phyloP scores from a whole-genome alignment of 108 stramenopile genomes.

The Pseudonitzschia multiseries region DNA sequence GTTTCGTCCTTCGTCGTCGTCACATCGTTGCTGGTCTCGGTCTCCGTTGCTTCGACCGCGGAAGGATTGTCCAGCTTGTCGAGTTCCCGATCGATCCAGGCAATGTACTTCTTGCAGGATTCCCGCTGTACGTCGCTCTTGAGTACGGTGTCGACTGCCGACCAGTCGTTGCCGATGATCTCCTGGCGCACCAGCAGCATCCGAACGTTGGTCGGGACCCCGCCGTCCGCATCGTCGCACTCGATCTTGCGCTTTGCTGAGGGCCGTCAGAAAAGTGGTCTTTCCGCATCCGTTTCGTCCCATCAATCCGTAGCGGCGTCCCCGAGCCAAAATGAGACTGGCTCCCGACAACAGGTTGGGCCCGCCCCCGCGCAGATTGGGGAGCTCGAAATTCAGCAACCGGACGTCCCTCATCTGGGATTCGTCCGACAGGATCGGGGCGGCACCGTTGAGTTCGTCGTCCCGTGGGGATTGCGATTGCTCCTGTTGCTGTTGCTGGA shows the following conservation, averaged over 20 bases:
- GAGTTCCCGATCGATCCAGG: constrained; percentile 50
- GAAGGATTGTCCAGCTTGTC: constrained; percentile 44
- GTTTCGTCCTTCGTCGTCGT: background rate
- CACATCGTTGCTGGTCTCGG: background rate
- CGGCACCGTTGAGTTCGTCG: background rate
- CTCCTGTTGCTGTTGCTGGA: background rate
- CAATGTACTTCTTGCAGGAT: constrained; percentile 60
- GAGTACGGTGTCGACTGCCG: constrained; percentile 66
- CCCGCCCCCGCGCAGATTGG: constrained; percentile 60
- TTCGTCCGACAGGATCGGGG: constrained; percentile 23
- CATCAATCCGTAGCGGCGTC: constrained; percentile 86
- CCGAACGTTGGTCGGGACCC: constrained; percentile 61
- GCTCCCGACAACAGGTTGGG: constrained; percentile 73
- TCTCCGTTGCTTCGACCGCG: background rate
- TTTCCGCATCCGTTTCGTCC: constrained; percentile 92
- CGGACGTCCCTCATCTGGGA: constrained; percentile 50
- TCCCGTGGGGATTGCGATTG: no score
- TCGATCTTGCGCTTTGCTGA: constrained; percentile 23
- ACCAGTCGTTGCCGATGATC: constrained; percentile 64
- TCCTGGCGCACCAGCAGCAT: constrained; percentile 76
- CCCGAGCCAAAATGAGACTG: constrained; percentile 56
- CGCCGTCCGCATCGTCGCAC: constrained; percentile 22
- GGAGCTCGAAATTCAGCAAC: constrained; percentile 47
- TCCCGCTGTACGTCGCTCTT: constrained; percentile 69
- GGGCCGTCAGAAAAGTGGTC: constrained; percentile 62